Percentiles rank a stretch among this genome's conserved stretches.
These are phyloP conservation scores for Abrus precatorius DNA, from an alignment of 306 rosid species.

Conservation along the genomic window DNA sequence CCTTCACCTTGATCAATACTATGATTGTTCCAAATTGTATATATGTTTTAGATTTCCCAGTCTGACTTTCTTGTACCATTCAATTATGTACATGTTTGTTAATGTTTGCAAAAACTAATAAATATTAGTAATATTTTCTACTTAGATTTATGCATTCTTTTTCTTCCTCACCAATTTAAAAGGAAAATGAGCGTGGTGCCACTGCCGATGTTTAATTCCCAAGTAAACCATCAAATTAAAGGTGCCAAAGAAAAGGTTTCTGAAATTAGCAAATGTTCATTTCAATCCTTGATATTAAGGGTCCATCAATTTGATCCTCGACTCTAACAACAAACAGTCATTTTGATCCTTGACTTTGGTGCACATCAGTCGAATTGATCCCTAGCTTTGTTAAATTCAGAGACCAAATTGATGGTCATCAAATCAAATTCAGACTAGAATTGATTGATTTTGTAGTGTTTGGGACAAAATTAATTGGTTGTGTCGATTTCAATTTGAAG, in stretches of 20 bases:
- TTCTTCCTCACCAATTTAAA: conserved; percentile 10
- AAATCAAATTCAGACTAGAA: no score
- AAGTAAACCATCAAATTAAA: neutral
- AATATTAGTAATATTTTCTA: neutral
- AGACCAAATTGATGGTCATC: no score
- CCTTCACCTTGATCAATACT: conserved; percentile 56
- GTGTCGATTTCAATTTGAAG: neutral
- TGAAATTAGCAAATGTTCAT: neutral
- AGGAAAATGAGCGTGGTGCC: neutral
- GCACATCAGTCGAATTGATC: neutral
- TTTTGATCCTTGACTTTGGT: neutral
- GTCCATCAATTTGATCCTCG: neutral
- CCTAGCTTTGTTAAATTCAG: neutral
- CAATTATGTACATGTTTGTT: neutral
- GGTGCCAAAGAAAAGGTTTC: no score
- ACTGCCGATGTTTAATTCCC: neutral
- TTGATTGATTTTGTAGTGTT: no score
- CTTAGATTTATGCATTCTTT: neutral
- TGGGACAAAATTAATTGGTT: neutral
- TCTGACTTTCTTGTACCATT: neutral
- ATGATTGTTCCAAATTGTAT: conserved; percentile 41
- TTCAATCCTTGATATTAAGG: neutral
- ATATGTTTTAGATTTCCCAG: conserved; percentile 7
- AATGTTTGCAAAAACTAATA: neutral
- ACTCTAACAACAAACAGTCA: neutral